Conservation (phyloP, 1,284 basidiomycete genomes). For the Trichosporon sp. region DNA sequence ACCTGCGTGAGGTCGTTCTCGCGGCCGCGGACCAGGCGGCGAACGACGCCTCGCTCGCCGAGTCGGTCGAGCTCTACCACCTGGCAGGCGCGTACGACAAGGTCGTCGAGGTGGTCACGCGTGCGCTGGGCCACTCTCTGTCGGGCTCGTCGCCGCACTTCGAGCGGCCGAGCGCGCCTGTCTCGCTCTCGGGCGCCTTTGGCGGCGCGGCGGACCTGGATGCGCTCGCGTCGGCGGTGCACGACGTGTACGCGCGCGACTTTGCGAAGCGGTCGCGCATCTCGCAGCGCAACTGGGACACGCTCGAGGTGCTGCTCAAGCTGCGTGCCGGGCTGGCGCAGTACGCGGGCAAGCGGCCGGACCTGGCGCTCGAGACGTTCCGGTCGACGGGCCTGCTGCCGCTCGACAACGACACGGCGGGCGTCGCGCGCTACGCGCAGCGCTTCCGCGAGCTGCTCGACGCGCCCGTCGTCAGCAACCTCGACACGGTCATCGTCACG, state of each 20-base stretch:
- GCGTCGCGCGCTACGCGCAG: conserved; percentile 80
- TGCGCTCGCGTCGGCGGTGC: conserved; percentile 72
- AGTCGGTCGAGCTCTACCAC: conserved; percentile 94
- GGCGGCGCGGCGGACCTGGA: conserved; percentile 58
- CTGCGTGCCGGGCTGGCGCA: conserved; percentile 77
- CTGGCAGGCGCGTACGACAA: conserved; percentile 86
- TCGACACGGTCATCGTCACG: conserved; percentile 81
- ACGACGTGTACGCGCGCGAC: conserved; percentile 79
- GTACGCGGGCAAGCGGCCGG: conserved; percentile 67
- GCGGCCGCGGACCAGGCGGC: conserved; percentile 71
- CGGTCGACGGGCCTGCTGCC: conserved; percentile 87
- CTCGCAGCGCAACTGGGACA: conserved; percentile 66
- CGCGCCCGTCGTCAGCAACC: conserved; percentile 74
- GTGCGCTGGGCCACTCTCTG: conserved; percentile 80
- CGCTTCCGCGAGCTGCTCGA: conserved; percentile 83
- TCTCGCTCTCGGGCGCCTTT: conserved; percentile 36
- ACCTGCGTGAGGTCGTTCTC: conserved; percentile 76
- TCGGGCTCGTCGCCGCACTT: conserved; percentile 54
- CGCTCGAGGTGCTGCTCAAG: conserved; percentile 62
- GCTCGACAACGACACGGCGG: conserved; percentile 75
- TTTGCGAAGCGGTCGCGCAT: conserved; percentile 71
- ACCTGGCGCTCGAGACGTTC: conserved; percentile 80
- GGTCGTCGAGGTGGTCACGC: conserved; percentile 82
- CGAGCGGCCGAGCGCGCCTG: conserved; percentile 9
- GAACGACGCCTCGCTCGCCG: conserved; percentile 65